These are phyloP conservation scores for Chrysoporthe cubensis DNA, from an alignment of 2,329 filamentous ascomycete genomes.

Conservation along the genomic window DNA sequence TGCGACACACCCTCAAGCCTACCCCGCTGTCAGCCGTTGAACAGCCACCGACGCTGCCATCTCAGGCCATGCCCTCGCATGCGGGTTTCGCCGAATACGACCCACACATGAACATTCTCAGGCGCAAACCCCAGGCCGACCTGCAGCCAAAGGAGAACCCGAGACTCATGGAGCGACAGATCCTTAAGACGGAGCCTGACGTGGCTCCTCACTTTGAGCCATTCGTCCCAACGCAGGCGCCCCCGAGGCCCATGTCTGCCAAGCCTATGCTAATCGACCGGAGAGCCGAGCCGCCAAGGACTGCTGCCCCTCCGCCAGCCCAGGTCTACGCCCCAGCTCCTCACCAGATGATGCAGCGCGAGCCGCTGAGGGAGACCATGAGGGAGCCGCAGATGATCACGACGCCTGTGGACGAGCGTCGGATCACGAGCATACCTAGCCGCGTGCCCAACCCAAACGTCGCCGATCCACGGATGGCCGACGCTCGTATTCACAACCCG, in stretches of 20 bases:
- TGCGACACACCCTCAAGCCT: conserved; percentile 47
- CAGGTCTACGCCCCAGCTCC: conserved; percentile 38
- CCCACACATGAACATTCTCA: conserved; percentile 21
- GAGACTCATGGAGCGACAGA: conserved; percentile 34
- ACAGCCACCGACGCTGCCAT: conserved; percentile 34
- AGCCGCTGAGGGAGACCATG: conserved; percentile 17
- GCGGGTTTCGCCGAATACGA: conserved; percentile 28
- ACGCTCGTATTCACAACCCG: conserved; percentile 19
- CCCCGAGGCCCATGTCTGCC: conserved; percentile 36
- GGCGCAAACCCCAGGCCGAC: conserved; percentile 37
- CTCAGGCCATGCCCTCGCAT: conserved; percentile 40
- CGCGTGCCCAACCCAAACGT: conserved; percentile 36
- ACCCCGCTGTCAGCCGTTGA: conserved; percentile 33
- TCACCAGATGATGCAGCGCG: conserved; percentile 26
- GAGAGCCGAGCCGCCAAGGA: conserved; percentile 49
- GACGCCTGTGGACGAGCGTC: conserved; percentile 42
- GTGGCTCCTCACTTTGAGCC: conserved; percentile 50
- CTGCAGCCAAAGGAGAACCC: conserved; percentile 35
- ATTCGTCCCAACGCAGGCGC: conserved; percentile 45
- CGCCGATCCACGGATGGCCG: conserved; percentile 15
- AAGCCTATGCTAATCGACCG: conserved; percentile 47
- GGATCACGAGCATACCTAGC: conserved; percentile 44
- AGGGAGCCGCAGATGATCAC: conserved; percentile 31
- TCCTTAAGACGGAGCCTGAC: conserved; percentile 57
- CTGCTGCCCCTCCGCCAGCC: conserved; percentile 38